Percentiles rank a stretch among this genome's conserved stretches.
These are phyloP conservation scores for Phycomyces blakesleeanus DNA, from an alignment of 192 early-diverging fungal species.

Conservation along the genomic window DNA sequence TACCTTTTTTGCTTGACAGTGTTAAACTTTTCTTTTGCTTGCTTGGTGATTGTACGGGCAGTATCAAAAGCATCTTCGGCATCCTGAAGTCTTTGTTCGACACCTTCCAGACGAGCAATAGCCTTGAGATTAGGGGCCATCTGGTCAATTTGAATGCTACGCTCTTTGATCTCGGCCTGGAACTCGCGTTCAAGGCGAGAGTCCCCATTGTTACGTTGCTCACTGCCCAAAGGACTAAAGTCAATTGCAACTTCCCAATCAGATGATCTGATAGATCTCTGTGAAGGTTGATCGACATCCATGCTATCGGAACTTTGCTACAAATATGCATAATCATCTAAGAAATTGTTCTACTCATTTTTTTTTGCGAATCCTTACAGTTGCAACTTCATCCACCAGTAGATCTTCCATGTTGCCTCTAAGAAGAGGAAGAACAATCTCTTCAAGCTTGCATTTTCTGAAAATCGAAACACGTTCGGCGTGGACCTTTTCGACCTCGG, in stretches of 20 bases:
- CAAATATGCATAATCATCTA: not conserved
- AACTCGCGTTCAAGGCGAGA: slow-evolving; percentile 61
- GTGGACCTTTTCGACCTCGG: slow-evolving; percentile 73
- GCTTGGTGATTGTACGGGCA: slow-evolving; percentile 75
- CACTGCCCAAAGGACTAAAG: slow-evolving; percentile 50
- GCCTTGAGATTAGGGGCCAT: slow-evolving; percentile 92
- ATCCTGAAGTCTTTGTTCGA: slow-evolving; percentile 71
- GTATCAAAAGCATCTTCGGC: slow-evolving; percentile 83
- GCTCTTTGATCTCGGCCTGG: slow-evolving; percentile 52
- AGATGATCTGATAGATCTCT: slow-evolving; percentile 27
- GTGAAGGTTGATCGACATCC: slow-evolving; percentile 46
- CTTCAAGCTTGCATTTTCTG: slow-evolving; percentile 88
- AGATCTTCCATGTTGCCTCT: slow-evolving; percentile 74
- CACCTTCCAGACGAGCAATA: slow-evolving; percentile 79
- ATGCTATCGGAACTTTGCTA: slow-evolving; percentile 36
- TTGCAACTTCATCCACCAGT: slow-evolving; percentile 57
- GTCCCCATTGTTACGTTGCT: slow-evolving; percentile 41
- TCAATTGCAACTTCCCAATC: slow-evolving; percentile 59
- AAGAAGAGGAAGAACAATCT: slow-evolving; percentile 82
- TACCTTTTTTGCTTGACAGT: slow-evolving; percentile 77
- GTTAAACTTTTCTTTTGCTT: slow-evolving; percentile 79
- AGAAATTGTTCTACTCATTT: slow-evolving; percentile 37
- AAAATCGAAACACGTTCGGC: slow-evolving; percentile 79
- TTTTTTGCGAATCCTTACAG: not conserved
- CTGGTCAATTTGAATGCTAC: slow-evolving; percentile 71